Base-by-base conservation (phyloP, 805 yeast species). In the Metschnikowia matae region DNA sequence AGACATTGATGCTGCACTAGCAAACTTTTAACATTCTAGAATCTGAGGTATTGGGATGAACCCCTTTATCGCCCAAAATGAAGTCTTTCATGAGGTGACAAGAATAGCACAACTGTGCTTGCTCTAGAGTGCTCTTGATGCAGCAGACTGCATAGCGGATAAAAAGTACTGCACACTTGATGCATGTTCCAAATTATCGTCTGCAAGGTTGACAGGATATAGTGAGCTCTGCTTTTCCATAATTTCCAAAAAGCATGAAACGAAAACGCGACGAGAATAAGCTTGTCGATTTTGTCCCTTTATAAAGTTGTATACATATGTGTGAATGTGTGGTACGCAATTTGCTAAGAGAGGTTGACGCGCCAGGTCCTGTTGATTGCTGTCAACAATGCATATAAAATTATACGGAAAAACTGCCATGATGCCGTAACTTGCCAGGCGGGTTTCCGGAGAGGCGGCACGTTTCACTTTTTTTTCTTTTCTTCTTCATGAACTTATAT, bases 331-430 rank as follows among this genome's bases (percentile, higher is more conserved):
- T 40, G 43, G 34, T 11, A 8, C 17, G 41, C n/a, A n/a, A 29
- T 6, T 6, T 40, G 6, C 29, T 7, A 29, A 40, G n/a, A 13
- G 14, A 29, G 21, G 14, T 8, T 14, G 18, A 42, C 38, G 45
- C 45, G 38, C 45, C n/a, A 15, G 11, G 14, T 29, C 21, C 43
- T 21, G 14, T 42, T 42, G 45, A 18, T 33, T 33, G 45, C 37
- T 33, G 45, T 20, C 38, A 41, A n/a, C 26, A 21, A 14, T 21
- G 45, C 45, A 42, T 42, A 33, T 32, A 42, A 42, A 21, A 37
- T 13, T 18, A 13, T 20, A 20, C 38, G 45, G 45, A 42, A 42
- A 42, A 42, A 34, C 45, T 34, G 34, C 34, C 33, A 8, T 40
- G 34, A 23, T 39, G 41, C 2, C 17, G 11, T n/a, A n/a, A 23